Conservation (phyloP, 495 filamentous ascomycete genomes). For the Amphirosellinia nigrospora region DNA sequence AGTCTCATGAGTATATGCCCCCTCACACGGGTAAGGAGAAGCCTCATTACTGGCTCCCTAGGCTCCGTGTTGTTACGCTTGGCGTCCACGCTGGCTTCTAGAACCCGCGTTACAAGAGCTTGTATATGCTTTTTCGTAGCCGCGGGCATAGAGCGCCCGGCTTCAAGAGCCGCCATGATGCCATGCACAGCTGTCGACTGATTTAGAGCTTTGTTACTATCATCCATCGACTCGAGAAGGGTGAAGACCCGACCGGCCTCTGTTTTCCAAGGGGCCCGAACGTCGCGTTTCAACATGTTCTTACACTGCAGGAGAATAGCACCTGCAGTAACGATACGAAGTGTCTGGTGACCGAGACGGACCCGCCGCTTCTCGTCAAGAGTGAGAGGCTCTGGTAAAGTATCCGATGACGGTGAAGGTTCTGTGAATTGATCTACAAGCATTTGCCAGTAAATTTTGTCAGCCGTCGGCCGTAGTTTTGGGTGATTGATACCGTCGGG, state of each 20-base stretch:
- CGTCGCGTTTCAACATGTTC: conserved; percentile 92
- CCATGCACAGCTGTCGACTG: conserved; percentile 63
- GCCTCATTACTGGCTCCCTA: conserved; percentile 78
- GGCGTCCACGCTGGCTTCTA: conserved; percentile 48
- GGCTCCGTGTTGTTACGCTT: conserved; percentile 53
- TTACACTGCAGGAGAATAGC: conserved; percentile 91
- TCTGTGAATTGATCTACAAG: conserved; percentile 62
- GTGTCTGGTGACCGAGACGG: conserved; percentile 68
- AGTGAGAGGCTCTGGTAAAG: conserved; percentile 83
- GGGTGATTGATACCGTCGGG: conserved; percentile 67
- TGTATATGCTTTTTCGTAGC: conserved; percentile 64
- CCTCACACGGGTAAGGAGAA: conserved; percentile 77
- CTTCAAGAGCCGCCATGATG: conserved; percentile 80
- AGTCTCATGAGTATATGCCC: conserved; percentile 79
- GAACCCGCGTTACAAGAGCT: conserved; percentile 57
- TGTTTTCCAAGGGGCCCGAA: conserved; percentile 84
- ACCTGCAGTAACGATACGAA: conserved; percentile 76
- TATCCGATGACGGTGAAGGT: conserved; percentile 53
- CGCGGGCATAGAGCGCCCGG: conserved; percentile 78
- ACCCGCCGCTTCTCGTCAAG: conserved; percentile 76
- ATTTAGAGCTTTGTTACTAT: conserved; percentile 43
- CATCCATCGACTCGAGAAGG: conserved; percentile 51
- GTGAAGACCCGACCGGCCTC: conserved; percentile 78
- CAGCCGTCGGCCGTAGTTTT: conserved; percentile 59
- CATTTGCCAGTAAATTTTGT: conserved; percentile 84